Conservation (phyloP, 768 basidiomycete genomes). For the Leucosporidium creatinivorum region DNA sequence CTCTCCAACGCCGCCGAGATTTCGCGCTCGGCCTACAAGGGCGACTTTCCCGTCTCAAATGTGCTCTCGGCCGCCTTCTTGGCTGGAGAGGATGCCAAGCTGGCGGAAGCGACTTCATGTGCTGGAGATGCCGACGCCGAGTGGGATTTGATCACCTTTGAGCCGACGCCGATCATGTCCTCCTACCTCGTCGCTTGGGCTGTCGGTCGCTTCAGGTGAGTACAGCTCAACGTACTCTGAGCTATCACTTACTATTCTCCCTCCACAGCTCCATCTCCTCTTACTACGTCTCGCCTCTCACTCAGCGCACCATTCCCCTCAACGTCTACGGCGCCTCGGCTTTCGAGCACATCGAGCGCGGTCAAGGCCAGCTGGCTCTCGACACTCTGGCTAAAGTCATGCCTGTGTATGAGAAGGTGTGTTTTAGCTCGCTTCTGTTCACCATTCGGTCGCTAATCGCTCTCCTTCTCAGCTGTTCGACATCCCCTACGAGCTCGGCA, state of each 20-base stretch:
- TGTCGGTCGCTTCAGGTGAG: conserved; percentile 55
- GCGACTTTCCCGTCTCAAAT: conserved; percentile 20
- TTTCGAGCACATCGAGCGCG: conserved; percentile 5
- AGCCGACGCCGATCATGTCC: conserved; percentile 57
- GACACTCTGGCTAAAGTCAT: conserved; percentile 61
- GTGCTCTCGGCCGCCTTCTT: conserved; percentile 35
- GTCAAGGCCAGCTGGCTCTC: conserved; percentile 57
- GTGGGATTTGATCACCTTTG: conserved; percentile 79
- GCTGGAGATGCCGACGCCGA: not conserved
- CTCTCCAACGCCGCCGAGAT: conserved; percentile 84
- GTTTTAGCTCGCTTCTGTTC: no score
- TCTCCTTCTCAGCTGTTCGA: conserved; percentile 61
- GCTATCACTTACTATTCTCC: no score
- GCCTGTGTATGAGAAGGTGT: conserved; percentile 65
- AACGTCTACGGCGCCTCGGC: conserved; percentile 58
- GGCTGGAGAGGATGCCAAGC: conserved; percentile 33
- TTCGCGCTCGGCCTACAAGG: conserved; percentile 49
- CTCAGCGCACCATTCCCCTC: conserved; percentile 70
- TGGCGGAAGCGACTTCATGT: not conserved
- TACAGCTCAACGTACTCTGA: no score
- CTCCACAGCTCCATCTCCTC: conserved; percentile 51
- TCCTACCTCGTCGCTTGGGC: conserved; percentile 37
- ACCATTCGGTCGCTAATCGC: not conserved
- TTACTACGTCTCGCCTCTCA: conserved; percentile 69
- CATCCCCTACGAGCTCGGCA: conserved; percentile 84